These are phyloP conservation scores for Alternaria solani DNA, from an alignment of 2,329 filamentous ascomycete species.

Conservation along the genomic window DNA sequence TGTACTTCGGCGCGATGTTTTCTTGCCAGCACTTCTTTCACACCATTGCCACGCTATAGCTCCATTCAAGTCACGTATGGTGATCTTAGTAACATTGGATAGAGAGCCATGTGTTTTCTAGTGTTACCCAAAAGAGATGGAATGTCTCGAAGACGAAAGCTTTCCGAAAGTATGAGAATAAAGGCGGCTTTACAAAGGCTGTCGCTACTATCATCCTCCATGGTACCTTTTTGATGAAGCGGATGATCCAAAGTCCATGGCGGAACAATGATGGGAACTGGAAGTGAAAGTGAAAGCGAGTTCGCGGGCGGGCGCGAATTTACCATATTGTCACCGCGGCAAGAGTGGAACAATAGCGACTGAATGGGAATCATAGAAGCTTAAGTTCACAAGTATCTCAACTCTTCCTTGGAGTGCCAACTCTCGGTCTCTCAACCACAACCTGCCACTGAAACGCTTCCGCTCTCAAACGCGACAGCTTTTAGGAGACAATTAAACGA, in stretches of 20 bases:
- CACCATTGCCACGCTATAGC: too few relatives aligned
- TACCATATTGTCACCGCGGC: neutral
- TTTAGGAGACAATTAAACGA: too few relatives aligned
- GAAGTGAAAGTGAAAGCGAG: neutral
- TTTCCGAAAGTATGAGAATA: too few relatives aligned
- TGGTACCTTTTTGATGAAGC: too few relatives aligned
- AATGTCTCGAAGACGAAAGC: too few relatives aligned
- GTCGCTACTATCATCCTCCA: too few relatives aligned
- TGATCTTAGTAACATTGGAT: accelerated
- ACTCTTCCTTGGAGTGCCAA: too few relatives aligned
- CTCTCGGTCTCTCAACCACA: neutral
- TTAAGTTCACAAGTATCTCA: neutral
- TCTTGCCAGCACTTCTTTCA: too few relatives aligned
- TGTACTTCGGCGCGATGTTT: neutral
- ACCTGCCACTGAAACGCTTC: neutral
- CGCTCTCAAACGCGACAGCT: neutral
- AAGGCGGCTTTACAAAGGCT: too few relatives aligned
- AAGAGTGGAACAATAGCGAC: neutral
- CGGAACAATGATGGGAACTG: neutral
- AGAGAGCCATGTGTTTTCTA: neutral
- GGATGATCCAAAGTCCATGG: too few relatives aligned
- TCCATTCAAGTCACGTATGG: neutral
- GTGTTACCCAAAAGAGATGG: neutral
- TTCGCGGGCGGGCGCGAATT: neutral
- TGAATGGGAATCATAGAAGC: neutral